Evolutionary conservation across 2,329 filamentous ascomycete genomes (phyloP).

Genomic region (Mariannaea elegans): DNA sequence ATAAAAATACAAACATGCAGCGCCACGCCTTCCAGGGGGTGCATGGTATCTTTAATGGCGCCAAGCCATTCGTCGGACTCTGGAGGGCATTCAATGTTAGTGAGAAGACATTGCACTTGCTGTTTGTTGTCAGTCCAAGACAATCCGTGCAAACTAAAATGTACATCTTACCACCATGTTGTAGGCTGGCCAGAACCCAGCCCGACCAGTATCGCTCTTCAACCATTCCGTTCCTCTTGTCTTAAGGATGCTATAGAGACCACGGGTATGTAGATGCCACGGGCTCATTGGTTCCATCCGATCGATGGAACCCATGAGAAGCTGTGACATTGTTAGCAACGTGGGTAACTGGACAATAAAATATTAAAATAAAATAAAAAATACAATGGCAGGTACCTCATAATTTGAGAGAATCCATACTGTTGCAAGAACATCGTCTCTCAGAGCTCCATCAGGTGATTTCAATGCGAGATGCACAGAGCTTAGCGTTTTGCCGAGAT

Average conservation of each 20-base stretch:
- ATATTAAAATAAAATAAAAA: too few relatives aligned
- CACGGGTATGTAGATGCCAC: conserved; percentile 50
- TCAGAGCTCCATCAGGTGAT: conserved; percentile 37
- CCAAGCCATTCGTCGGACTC: conserved; percentile 49
- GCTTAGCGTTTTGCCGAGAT: conserved; percentile 49
- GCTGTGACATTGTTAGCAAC: conserved; percentile 34
- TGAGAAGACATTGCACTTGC: conserved; percentile 50
- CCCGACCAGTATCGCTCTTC: conserved; percentile 35
- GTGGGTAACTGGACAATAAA: neutral
- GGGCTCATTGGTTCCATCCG: conserved; percentile 39
- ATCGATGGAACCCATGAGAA: conserved; percentile 49
- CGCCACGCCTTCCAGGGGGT: conserved; percentile 38
- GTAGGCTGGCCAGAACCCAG: conserved; percentile 50
- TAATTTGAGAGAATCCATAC: conserved; percentile 53
- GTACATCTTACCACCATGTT: conserved; percentile 48
- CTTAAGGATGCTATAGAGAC: conserved; percentile 49
- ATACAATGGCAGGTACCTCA: conserved; percentile 41
- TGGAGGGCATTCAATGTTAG: conserved; percentile 44
- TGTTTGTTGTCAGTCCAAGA: conserved; percentile 32
- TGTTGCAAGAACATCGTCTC: conserved; percentile 50
- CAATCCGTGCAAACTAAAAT: neutral
- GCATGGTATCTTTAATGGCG: conserved; percentile 39
- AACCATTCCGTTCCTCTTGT: conserved; percentile 43
- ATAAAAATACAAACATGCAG: conserved; percentile 43
- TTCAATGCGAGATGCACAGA: conserved; percentile 50